Evolutionary conservation across 495 filamentous ascomycete species (phyloP), one percentile per base, ranked within the genome.

Genomic region (Chaetomium cochliodes): DNA sequence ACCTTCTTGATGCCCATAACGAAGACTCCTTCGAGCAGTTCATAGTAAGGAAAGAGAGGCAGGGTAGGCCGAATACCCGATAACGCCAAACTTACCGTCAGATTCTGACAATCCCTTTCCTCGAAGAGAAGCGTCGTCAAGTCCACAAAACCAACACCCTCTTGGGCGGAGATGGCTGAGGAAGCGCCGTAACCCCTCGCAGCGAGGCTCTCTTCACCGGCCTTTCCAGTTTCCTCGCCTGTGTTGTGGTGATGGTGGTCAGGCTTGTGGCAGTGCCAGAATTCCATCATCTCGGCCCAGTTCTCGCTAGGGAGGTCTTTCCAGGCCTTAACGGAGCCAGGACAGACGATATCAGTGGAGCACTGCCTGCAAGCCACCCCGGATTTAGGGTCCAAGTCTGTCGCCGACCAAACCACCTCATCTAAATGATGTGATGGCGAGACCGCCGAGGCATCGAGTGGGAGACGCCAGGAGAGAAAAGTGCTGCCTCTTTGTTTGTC

Each of bases 211-310:
- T 76, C 72, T 9, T 81, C 76, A 47, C 75, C 64, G 11, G 73
- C 76, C 67, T 80, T 62, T 58, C 66, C 62, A 8, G 50, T 30
- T 51, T 67, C 62, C 13, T 49, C 30, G 16, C 65, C 62, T 18
- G 73, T 69, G 61, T 77, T 68, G 30, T 76, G 63, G 30, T 73
- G 58, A 16, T 65, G 58, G 18, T 65, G 57, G 6, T 78, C 78
- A 50, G 92, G 94, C 72, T 97, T 98, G 74, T 98, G 94, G 72
- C 94, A 99, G 76, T 99, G 94, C 94, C 94, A 99, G 69, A 97
- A 96, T 73, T 99, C 94, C 94, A 99, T 99, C 96, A 98, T 97
- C 75, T 99, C 94, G 2, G 93, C 94, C 94, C 94, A 99, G 70
- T 96, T 94, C 64, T 93, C 92, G 68, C 91, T 96, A 0, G 94